Evolutionary conservation across 345 rosid genomes (phyloP).

Genomic region (Anacardium occidentale): DNA sequence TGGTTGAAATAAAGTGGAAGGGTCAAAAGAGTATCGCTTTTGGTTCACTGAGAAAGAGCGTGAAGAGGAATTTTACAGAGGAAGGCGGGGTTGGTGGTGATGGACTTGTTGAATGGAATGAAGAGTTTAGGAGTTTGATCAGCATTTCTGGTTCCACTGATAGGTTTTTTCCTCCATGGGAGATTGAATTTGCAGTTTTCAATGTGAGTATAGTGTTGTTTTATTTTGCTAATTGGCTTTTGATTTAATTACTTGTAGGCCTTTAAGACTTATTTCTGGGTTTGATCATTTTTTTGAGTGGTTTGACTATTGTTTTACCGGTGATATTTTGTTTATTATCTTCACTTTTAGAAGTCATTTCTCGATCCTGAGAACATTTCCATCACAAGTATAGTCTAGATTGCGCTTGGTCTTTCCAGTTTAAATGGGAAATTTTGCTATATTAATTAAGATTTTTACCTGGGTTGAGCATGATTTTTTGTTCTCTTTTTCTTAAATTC

Average conservation of each 20-base stretch:
- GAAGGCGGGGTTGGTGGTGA: constrained; percentile 45
- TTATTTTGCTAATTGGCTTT: background rate
- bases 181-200: constrained; percentile 36
- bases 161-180: too few species aligned
- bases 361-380: too few species aligned
- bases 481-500: background rate
- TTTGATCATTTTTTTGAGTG: constrained; percentile 2
- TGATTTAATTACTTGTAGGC: background rate
- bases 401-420: too few species aligned
- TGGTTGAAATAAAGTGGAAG: constrained; percentile 59
- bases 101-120: constrained; percentile 36
- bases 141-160: too few species aligned
- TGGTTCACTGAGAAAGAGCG: constrained; percentile 27
- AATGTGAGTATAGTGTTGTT: constrained; percentile 33
- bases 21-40: constrained; percentile 45
- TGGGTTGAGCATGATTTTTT: background rate
- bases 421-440: background rate
- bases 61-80: constrained; percentile 39
- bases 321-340: background rate
- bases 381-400: too few species aligned
- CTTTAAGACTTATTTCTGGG: background rate
- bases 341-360: too few species aligned
- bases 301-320: background rate
- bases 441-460: background rate
- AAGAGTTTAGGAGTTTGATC: too few species aligned